These are phyloP conservation scores for Exophiala alcalophila DNA, from an alignment of 2,329 filamentous ascomycete species.

Conservation along the genomic window DNA sequence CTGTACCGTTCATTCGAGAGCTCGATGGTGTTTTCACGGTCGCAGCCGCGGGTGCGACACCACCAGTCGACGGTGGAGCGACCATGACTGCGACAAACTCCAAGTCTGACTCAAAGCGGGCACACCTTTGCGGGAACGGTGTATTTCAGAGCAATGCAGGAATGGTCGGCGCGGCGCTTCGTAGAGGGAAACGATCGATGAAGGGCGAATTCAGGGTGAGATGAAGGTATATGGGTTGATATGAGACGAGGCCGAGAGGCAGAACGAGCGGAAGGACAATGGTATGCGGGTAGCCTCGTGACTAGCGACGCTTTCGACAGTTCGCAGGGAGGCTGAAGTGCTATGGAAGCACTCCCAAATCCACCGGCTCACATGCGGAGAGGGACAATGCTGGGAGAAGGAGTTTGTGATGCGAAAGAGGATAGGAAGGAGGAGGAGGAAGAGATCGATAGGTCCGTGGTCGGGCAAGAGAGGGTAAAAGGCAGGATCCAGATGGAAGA, in stretches of 20 bases:
- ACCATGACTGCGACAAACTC: slow-evolving; percentile 40
- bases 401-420: slow-evolving; percentile 27
- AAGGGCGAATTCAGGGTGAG: neutral
- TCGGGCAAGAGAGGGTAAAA: slow-evolving; percentile 21
- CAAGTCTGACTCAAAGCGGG: slow-evolving; percentile 1
- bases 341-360: slow-evolving; percentile 15
- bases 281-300: slow-evolving; percentile 21
- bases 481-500: slow-evolving; percentile 14
- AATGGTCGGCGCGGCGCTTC: no score
- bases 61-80: slow-evolving; percentile 45
- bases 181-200: slow-evolving; percentile 5
- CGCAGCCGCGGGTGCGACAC: slow-evolving; percentile 26
- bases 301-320: slow-evolving; percentile 12
- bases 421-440: slow-evolving; percentile 23
- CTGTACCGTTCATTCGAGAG: slow-evolving; percentile 42
- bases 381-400: slow-evolving; percentile 1
- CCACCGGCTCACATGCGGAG: slow-evolving; percentile 23
- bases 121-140: no score
- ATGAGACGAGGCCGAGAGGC: slow-evolving; percentile 16
- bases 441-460: slow-evolving; percentile 6
- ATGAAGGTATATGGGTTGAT: slow-evolving; percentile 6
- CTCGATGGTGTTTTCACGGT: slow-evolving; percentile 26
- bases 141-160: no score
- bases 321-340: slow-evolving; percentile 18
- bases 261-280: slow-evolving; percentile 16